Conservation (phyloP, 2,329 filamentous ascomycete species). For the Pseudogymnoascus sp. region DNA sequence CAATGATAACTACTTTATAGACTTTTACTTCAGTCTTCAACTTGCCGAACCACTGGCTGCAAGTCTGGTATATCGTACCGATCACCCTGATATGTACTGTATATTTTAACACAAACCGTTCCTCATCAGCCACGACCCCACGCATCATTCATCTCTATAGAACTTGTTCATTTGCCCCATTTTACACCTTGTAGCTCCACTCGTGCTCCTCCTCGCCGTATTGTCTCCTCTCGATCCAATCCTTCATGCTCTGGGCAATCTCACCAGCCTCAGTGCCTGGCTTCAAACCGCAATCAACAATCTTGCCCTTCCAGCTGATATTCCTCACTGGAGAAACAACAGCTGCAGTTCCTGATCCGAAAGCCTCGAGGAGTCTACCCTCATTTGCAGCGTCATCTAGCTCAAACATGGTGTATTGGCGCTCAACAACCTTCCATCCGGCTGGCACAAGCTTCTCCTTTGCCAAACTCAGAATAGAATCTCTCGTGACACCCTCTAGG, state of each 20-base stretch:
- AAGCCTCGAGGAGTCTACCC: conserved; percentile 83
- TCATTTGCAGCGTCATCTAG: conserved; percentile 72
- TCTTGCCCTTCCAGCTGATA: conserved; percentile 78
- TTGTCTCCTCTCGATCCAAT: conserved; percentile 92
- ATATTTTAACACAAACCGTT: background rate
- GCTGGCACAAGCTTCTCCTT: conserved; percentile 72
- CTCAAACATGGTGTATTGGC: conserved; percentile 87
- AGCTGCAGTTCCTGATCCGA: conserved; percentile 87
- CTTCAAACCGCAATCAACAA: conserved; percentile 74
- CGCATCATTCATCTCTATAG: background rate
- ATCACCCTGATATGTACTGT: background rate
- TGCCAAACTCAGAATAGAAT: conserved; percentile 81
- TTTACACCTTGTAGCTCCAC: conserved; percentile 60
- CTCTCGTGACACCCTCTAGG: conserved; percentile 85
- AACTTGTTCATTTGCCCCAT: background rate
- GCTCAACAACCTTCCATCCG: conserved; percentile 82
- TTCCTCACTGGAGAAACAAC: conserved; percentile 84
- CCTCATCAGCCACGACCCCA: background rate
- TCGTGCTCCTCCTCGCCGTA: conserved; percentile 87
- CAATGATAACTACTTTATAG: background rate
- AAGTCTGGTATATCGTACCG: conserved; percentile 7
- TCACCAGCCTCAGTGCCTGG: conserved; percentile 80
- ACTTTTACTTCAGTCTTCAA: background rate
- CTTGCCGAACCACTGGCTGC: background rate
- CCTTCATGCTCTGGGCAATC: conserved; percentile 78